These are phyloP conservation scores for Pseudocercospora crystallina DNA, from an alignment of 2,329 filamentous ascomycete genomes.

Conservation along the genomic window DNA sequence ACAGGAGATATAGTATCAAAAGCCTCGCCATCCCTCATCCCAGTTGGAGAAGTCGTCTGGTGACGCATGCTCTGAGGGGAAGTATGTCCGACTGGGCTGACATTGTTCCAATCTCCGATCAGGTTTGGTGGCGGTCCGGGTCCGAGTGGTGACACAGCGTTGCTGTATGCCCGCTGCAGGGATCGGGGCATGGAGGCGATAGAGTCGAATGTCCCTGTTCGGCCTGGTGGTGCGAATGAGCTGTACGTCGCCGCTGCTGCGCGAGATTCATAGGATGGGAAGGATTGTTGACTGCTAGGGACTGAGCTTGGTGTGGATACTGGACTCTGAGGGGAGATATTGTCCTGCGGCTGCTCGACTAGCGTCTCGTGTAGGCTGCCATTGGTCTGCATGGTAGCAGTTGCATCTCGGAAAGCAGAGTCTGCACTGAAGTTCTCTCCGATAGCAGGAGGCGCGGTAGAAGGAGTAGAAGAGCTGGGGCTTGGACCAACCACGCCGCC, in stretches of 20 bases:
- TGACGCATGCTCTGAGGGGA: background rate
- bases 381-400: background rate
- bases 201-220: constrained; percentile 18
- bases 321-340: background rate
- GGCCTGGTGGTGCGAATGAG: constrained; percentile 7
- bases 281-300: constrained; percentile 7
- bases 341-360: constrained; percentile 6
- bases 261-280: constrained; percentile 1
- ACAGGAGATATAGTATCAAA: constrained; percentile 26
- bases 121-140: constrained; percentile 22
- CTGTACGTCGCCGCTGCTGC: constrained; percentile 6
- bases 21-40: constrained; percentile 21
- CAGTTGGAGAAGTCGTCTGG: constrained; percentile 14
- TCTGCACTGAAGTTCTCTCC: constrained; percentile 30
- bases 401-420: constrained; percentile 26
- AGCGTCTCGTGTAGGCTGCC: constrained; percentile 3
- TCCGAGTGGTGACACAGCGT: constrained; percentile 27
- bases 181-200: constrained; percentile 27
- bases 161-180: constrained; percentile 34
- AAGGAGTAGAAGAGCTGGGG: constrained; percentile 12
- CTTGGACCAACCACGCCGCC: constrained; percentile 2
- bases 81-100: constrained; percentile 23
- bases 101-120: constrained; percentile 31
- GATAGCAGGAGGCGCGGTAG: constrained; percentile 26
- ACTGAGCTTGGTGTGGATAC: constrained; percentile 11